Conservation (phyloP, 768 basidiomycete genomes). For the Suillus tomentosus region DNA sequence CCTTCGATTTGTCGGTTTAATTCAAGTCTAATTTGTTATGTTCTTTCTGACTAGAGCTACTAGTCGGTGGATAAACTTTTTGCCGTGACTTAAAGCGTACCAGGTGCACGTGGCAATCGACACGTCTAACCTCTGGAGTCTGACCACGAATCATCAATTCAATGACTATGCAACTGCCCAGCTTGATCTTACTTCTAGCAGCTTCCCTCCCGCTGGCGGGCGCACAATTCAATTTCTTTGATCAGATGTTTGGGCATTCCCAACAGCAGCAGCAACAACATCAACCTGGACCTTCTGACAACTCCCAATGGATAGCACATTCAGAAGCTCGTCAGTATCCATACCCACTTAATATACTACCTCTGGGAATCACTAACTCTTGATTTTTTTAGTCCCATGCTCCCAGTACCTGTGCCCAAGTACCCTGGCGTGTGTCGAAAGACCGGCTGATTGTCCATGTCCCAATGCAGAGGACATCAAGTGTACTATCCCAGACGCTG, state of each 20-base stretch:
- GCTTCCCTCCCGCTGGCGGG: conserved; percentile 35
- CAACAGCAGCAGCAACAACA: conserved; percentile 50
- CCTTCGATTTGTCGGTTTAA: background rate
- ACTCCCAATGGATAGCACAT: conserved; percentile 66
- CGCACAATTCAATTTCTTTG: conserved; percentile 81
- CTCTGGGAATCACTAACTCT: conserved; percentile 4
- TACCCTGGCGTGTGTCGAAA: conserved; percentile 64
- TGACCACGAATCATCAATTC: background rate
- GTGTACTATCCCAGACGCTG: conserved; percentile 67
- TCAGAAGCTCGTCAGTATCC: conserved; percentile 60
- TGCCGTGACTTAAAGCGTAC: background rate
- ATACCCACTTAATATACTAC: background rate
- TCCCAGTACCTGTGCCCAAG: conserved; percentile 75
- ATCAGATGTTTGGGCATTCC: conserved; percentile 67
- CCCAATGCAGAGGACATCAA: conserved; percentile 76
- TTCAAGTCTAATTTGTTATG: conserved; percentile 3
- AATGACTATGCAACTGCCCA: conserved; percentile 19
- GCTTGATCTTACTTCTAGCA: conserved; percentile 18
- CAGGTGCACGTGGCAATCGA: conserved; percentile 5
- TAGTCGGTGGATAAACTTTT: background rate
- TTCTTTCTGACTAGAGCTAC: background rate
- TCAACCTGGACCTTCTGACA: conserved; percentile 30
- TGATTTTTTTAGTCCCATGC: conserved; percentile 59
- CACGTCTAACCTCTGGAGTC: background rate
- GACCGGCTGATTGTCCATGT: conserved; percentile 70